A percentile compares a stretch with the other conserved stretches of the same genome.
phyloP scores from a whole-genome alignment of 176 grass and related monocot species.

The Hsuehochloa calcarea region DNA sequence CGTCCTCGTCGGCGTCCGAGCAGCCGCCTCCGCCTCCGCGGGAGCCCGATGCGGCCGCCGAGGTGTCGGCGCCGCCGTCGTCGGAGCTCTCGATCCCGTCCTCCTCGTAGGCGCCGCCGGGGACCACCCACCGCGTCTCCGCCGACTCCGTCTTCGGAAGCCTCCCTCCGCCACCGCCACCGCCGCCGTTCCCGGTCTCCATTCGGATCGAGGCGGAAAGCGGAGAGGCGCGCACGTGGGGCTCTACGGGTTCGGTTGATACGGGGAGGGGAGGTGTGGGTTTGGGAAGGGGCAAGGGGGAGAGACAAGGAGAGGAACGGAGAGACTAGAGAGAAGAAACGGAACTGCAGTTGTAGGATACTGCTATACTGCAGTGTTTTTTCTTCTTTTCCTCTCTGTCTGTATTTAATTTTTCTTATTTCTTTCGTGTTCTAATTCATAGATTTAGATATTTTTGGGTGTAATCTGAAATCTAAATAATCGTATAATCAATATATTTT shows the following conservation, averaged over 20 bases:
- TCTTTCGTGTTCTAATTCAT: neutral
- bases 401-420: neutral
- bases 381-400: neutral
- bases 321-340: neutral
- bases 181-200: constrained; percentile 41
- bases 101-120: constrained; percentile 47
- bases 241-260: neutral
- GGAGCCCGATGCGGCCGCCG: constrained; percentile 33
- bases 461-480: neutral
- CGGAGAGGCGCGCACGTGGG: neutral
- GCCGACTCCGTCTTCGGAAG: constrained; percentile 70
- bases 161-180: constrained; percentile 27
- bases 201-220: constrained; percentile 12
- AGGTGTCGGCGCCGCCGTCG: constrained; percentile 29
- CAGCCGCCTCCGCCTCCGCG: constrained; percentile 29
- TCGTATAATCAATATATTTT: no score
- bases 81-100: constrained; percentile 76
- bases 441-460: neutral
- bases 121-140: constrained; percentile 73
- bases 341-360: constrained; percentile 27
- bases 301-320: neutral
- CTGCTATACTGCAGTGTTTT: constrained; percentile 1
- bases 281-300: neutral
- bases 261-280: neutral
- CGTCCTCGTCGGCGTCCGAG: constrained; percentile 59